Base-by-base conservation (phyloP, 306 rosid genomes). In the Citrullus colocynthis region DNA sequence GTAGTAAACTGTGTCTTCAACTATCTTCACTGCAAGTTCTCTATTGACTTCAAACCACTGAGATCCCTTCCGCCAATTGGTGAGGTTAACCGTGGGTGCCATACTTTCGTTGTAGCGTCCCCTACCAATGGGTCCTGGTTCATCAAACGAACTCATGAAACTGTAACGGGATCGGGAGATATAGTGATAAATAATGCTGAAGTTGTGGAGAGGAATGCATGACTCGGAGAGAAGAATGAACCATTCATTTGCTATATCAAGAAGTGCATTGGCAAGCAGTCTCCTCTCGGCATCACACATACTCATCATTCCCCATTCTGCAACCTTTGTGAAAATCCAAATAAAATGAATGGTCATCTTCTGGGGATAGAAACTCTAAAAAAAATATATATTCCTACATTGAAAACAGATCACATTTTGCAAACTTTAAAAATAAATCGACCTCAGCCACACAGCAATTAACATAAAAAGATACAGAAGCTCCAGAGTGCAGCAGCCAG, bases 221-320 rank as follows among this genome's bases (percentile, higher is more conserved):
- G 93, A 49, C 84, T 89, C 93, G 0, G 93, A 89, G 17, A 89
- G 67, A 80, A 89, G 93, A 81, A 87, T 21, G 75, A 89, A 89
- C 93, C 93, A 89, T 84, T 87, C 91, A 72, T 89, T 89, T 62
- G 88, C 82, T 77, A 89, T 73, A 69, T 89, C 93, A 74, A 89
- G 91, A 78, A 89, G 80, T n/a, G 91, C 90, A 83, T 89, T 89
- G 16, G 93, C 91, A 18, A 89, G 86, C 58, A 89, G 91, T 71
- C 93, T 86, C 84, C 91, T 88, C 81, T 89, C 93, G 11, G 90
- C 85, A 78, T 88, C 91, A 77, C 93, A 89, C 93, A 89, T 89
- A 41, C 87, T 89, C 91, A 89, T 89, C 88, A 59, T 85, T 84
- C 93, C 93, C 93, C 93, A 89, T 65, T 81, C 91, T 18, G 91